Base-by-base conservation (phyloP, 1,139 yeast species). In the Blastobotrys persicus region DNA sequence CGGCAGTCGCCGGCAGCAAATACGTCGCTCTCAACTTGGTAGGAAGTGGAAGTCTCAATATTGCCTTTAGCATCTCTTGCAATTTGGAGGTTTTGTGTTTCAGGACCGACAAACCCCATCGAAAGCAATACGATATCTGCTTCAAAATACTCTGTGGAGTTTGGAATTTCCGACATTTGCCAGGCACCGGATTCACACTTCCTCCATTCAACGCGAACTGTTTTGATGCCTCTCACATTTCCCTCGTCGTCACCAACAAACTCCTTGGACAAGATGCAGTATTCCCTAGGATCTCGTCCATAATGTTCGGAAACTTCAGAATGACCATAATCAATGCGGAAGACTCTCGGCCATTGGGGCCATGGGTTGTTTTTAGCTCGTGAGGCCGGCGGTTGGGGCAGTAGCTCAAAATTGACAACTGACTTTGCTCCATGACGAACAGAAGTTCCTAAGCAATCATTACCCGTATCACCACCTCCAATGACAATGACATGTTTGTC, bases 381-480 rank as follows among this genome's bases (percentile, higher is more conserved):
- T 52, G 80, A 77, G 37, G 78, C 77, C 44, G 97, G 89, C 56
- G 98, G 98, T 64, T 84, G 82, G 54, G 98, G 98, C 63, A 92
- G 77, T 66, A 92, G 77, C 74, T 92, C 98, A 69, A 92, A 92
- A 78, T 92, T 92, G 59, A 86, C 80, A 48, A 92, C 96, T n/a
- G 95, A 85, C 68, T 86, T 83, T 57, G 98, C 98, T 37, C 96
- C 97, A 67, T 92, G 98, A 73, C 98, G 85, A 41, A 95, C 92
- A 28, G 97, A 82, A 35, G 98, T 92, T 72, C 98, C 98, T 66
- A 92, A 80, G 79, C 98, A 92, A 76, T 92, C 98, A 67, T 92
- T 92, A 80, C 98, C 98, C 41, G 98, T 92, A 70, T 92, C 98
- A 80, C 98, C 98, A 75, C 98, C 98, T 65, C 98, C 98, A 75